Percentiles rank a stretch among this genome's conserved stretches.
phyloP scores from a whole-genome alignment of 306 rosid genomes.

The Sindora glabra region DNA sequence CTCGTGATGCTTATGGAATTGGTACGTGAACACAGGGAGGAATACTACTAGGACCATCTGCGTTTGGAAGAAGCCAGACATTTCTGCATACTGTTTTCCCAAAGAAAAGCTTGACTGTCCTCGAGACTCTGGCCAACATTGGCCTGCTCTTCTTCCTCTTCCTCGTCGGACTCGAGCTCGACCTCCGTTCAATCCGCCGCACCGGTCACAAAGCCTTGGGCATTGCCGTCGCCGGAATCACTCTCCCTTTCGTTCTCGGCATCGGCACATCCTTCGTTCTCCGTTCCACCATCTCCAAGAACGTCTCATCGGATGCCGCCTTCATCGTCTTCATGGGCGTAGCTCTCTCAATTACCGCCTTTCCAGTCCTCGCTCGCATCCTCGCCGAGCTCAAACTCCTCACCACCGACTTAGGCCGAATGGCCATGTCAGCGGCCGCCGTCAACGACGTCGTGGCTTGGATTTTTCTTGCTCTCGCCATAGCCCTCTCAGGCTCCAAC shows the following conservation, averaged over 20 bases:
- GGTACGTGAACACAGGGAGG: no score
- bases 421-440: constrained; percentile 72
- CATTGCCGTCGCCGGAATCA: constrained; percentile 67
- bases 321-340: constrained; percentile 77
- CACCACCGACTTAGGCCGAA: constrained; percentile 63
- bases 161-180: constrained; percentile 68
- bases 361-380: constrained; percentile 69
- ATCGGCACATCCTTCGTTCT: constrained; percentile 64
- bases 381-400: constrained; percentile 74
- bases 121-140: constrained; percentile 70
- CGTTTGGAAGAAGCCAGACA: constrained; percentile 42
- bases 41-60: constrained; percentile 72
- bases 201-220: constrained; percentile 43
- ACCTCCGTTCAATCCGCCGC: constrained; percentile 56
- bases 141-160: constrained; percentile 77
- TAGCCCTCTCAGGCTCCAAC: constrained; percentile 43
- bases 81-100: constrained; percentile 60
- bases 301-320: constrained; percentile 21
- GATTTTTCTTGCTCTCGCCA: constrained; percentile 71
- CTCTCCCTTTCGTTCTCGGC: constrained; percentile 59
- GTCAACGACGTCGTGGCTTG: constrained; percentile 69
- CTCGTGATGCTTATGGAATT: no score
- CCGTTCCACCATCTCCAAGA: constrained; percentile 39
- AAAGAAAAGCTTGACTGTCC: constrained; percentile 53
- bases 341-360: constrained; percentile 66